Conservation (phyloP, 306 rosid species). For the Acacia confusa region DNA sequence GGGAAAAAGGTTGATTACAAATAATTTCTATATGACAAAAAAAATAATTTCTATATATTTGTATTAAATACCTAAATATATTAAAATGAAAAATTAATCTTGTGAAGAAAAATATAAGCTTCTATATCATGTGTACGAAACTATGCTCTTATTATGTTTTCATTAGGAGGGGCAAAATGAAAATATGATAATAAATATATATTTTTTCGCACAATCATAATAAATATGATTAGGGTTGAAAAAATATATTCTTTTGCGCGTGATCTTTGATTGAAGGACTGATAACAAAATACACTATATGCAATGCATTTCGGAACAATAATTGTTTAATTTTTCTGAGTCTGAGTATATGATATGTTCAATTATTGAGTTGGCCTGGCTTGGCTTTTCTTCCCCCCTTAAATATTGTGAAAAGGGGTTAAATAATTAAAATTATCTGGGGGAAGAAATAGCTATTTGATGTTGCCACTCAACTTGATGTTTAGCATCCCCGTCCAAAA, state of each 20-base stretch:
- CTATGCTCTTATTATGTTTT: too few relatives aligned
- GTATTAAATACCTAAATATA: too few relatives aligned
- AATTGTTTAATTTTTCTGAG: background rate
- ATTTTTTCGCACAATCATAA: background rate
- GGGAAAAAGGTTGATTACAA: background rate
- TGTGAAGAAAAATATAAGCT: too few relatives aligned
- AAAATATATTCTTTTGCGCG: background rate
- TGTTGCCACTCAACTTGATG: constrained; percentile 19
- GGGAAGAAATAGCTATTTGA: background rate
- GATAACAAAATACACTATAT: background rate
- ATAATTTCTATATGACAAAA: too few relatives aligned
- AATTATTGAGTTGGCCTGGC: background rate
- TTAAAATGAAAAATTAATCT: too few relatives aligned
- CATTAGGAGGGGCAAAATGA: background rate
- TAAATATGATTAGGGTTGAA: background rate
- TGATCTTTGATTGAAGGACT: background rate
- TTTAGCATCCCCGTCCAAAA: background rate
- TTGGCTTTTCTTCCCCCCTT: too few relatives aligned
- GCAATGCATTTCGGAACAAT: background rate
- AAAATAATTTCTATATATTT: background rate
- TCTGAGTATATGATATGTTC: background rate
- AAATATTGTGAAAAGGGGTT: background rate
- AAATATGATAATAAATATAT: too few relatives aligned
- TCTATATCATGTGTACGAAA: background rate
- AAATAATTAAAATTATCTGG: constrained; percentile 19